Evolutionary conservation across 257 asterid species (phyloP).

Genomic region (Ocimum tenuiflorum): DNA sequence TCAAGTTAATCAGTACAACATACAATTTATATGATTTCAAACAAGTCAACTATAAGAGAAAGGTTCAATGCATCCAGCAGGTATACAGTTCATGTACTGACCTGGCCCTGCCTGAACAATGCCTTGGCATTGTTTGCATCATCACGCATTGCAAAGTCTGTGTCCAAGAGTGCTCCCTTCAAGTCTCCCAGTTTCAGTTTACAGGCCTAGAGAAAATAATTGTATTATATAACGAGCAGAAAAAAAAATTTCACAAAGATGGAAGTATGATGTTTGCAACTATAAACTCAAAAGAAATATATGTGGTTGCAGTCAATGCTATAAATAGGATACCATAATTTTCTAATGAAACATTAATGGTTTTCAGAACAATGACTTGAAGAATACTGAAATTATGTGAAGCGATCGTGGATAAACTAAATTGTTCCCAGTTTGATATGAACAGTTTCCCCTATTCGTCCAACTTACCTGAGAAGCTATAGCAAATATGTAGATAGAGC

Average conservation of each 20-base stretch:
- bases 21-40: not conserved
- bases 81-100: slow-evolving; percentile 20
- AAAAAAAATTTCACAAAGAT: not conserved
- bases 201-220: slow-evolving; percentile 52
- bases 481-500: no score
- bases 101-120: slow-evolving; percentile 98
- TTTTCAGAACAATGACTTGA: no score
- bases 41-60: not conserved
- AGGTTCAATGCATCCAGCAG: not conserved
- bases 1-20: not conserved
- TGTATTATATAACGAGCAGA: not conserved
- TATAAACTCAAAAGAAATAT: not conserved
- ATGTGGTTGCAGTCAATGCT: no score
- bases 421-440: no score
- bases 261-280: not conserved
- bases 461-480: no score
- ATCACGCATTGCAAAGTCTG: slow-evolving; percentile 94
- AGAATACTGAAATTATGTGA: no score
- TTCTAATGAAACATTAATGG: not conserved
- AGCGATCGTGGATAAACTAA: no score
- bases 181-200: slow-evolving; percentile 82
- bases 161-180: slow-evolving; percentile 83
- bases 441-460: no score
- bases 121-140: slow-evolving; percentile 95
- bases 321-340: not conserved